Evolutionary conservation across 352 stramenopile genomes (phyloP).

Genomic region (Phytophthora niederhauseri): DNA sequence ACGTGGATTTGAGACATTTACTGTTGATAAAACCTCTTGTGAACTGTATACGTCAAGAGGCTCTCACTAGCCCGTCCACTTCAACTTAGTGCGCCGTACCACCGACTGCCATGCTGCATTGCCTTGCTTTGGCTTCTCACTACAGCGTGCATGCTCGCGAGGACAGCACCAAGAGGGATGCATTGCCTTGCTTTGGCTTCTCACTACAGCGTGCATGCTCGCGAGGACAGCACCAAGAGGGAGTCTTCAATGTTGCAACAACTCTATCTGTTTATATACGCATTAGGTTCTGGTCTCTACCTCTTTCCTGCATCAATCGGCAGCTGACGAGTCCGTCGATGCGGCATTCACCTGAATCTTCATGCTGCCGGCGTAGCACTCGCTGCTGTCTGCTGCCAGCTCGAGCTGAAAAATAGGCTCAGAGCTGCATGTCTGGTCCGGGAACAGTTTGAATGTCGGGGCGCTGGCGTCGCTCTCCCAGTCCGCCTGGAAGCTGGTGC

Average conservation of each 20-base stretch:
- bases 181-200: neutral
- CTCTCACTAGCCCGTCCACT: constrained; percentile 12
- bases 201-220: neutral
- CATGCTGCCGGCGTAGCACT: constrained; percentile 27
- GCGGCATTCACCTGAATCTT: constrained; percentile 19
- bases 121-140: neutral
- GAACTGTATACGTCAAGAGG: constrained; percentile 10
- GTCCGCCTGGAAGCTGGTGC: constrained; percentile 27
- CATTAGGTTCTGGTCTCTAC: neutral
- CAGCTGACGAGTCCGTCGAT: neutral
- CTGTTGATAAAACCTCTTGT: constrained; percentile 24
- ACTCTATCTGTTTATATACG: neutral
- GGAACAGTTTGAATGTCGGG: constrained; percentile 27
- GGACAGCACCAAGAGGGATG: neutral
- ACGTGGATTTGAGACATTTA: constrained; percentile 2
- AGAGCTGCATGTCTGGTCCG: constrained; percentile 20
- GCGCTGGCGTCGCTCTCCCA: constrained; percentile 6
- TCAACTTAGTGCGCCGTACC: constrained; percentile 14
- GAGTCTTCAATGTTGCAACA: neutral
- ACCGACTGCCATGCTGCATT: neutral
- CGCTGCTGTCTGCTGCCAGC: constrained; percentile 9
- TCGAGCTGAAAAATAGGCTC: constrained; percentile 18
- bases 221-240: neutral
- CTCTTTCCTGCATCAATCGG: neutral
- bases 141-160: neutral